Base-by-base conservation (phyloP, 2,329 filamentous ascomycete genomes). In the Diaporthe sp. region DNA sequence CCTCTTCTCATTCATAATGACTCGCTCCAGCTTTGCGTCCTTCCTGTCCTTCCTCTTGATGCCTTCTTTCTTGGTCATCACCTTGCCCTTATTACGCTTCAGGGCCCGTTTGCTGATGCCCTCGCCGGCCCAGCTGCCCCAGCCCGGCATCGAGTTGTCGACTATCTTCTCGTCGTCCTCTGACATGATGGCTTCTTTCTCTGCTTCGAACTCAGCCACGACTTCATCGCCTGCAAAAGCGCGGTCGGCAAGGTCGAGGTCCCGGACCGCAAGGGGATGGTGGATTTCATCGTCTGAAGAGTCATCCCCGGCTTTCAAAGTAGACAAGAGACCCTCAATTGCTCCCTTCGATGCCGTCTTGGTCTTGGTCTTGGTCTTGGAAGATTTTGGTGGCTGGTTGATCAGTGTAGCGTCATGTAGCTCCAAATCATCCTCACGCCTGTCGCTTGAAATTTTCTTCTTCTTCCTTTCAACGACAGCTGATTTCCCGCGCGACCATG, bases 211-310 rank as follows among this genome's bases (percentile, higher is more conserved):
- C 53, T 95, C 92, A 61, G 90, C 91, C 12, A 94, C 92, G 1
- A 97, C 94, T 82, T 98, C 94, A 80, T 96, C 92, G 57, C 95
- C 95, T 2, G 96, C 96, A 83, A 99, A 98, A 6, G 95, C 96
- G 79, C 92, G 90, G 77, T 94, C 92, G 74, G 98, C 92, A 75
- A 98, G 91, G 53, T 92, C 91, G 78, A 90, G 87, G 79, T 92
- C 90, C 68, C 87, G 87, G 79, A 92, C 88, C 31, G 89, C 88
- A 72, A 92, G 86, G 2, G 90, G 90, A 2, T 92, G 84, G 77
- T 90, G 87, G 67, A 86, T 82, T 28, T 87, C 86, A 77, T 86
- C 87, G 39, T 90, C 90, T 2, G 85, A 87, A 17, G 67, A 77
- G 67, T 83, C 84, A 2, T 80, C 81, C 31, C 82, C 81, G 13